These are phyloP conservation scores for Gnomoniopsis sp. DNA, from an alignment of 2,329 filamentous ascomycete genomes.

Conservation along the genomic window DNA sequence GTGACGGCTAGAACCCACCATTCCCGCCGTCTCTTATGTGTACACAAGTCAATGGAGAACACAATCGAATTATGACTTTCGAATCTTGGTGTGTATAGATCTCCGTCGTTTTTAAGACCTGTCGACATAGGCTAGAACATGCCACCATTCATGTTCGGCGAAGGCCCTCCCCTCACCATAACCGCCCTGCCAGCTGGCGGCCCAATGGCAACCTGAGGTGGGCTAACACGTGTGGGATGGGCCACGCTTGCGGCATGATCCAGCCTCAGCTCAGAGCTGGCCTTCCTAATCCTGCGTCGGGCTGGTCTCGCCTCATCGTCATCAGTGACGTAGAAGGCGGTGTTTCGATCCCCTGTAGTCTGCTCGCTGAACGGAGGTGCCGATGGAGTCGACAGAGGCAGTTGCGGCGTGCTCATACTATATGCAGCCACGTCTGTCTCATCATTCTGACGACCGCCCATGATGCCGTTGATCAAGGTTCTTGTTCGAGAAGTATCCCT, in stretches of 20 bases:
- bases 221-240: slow-evolving; percentile 22
- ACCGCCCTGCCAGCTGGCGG: slow-evolving; percentile 33
- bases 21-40: slow-evolving; percentile 1
- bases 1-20: slow-evolving; percentile 13
- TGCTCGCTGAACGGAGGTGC: slow-evolving; percentile 10
- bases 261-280: slow-evolving; percentile 36
- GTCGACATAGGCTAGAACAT: slow-evolving; percentile 27
- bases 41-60: not conserved
- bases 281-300: slow-evolving; percentile 40
- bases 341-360: slow-evolving; percentile 23
- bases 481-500: slow-evolving; percentile 36
- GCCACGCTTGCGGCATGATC: slow-evolving; percentile 19
- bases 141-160: slow-evolving; percentile 29
- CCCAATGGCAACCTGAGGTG: slow-evolving; percentile 28
- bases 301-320: slow-evolving; percentile 37
- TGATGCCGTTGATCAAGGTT: slow-evolving; percentile 35
- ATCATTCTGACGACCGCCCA: slow-evolving; percentile 31
- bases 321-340: slow-evolving; percentile 30
- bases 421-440: slow-evolving; percentile 26
- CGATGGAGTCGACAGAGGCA: slow-evolving; percentile 24
- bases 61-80: not conserved
- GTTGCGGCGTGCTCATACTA: slow-evolving; percentile 29
- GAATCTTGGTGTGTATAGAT: not conserved
- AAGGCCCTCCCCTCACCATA: slow-evolving; percentile 26
- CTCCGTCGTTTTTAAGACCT: not conserved